Evolutionary conservation across 805 yeast species (phyloP), one percentile per base, ranked within the genome.

Genomic region (Kuraishia piskuri): DNA sequence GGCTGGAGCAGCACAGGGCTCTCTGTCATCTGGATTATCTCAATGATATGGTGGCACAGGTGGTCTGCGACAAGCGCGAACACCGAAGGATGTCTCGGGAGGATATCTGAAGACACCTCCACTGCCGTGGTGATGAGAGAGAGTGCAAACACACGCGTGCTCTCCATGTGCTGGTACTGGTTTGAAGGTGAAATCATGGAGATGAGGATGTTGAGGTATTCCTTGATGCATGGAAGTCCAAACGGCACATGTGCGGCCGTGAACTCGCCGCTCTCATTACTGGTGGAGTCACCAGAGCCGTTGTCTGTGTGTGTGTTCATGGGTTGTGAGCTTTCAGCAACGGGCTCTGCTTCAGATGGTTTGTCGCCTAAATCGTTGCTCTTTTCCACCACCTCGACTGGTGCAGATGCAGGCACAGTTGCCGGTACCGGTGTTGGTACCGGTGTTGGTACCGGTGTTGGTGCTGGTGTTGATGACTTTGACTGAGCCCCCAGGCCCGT

Each of bases 31-130:
- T 95, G 88, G 26, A 90, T 81, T 24, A 90, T 78, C 64, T 84
- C 94, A 49, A 92, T 79, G 25, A 91, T 76, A 62, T 89, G 88
- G 64, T 90, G 92, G 66, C 90, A 88, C n/a, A 91, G 78, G 9
- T 88, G 84, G 61, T 90, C 94, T 1, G 92, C 79, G 9, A 89
- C 78, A 24, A 90, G 70, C 20, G 76, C 78, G 64, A 89, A 77
- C 49, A 91, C 70, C 3, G 84, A 75, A 1, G 87, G 82, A 63
- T 88, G 92, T 25, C 70, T 65, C 2, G 78, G 72, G 51, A 90
- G 75, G 17, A 72, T 74, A 52, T 74, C 71, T 2, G 97, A 97
- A 10, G 90, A 75, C 4, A 88, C 84, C 67, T 94, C 98, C 50
- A 94, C 76, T 0, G 95, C 86, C 0, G 86, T 84, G 53, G 83